These are phyloP conservation scores for Paecilomyces dactylethromorphus DNA, from an alignment of 2,329 filamentous ascomycete species.

Conservation along the genomic window DNA sequence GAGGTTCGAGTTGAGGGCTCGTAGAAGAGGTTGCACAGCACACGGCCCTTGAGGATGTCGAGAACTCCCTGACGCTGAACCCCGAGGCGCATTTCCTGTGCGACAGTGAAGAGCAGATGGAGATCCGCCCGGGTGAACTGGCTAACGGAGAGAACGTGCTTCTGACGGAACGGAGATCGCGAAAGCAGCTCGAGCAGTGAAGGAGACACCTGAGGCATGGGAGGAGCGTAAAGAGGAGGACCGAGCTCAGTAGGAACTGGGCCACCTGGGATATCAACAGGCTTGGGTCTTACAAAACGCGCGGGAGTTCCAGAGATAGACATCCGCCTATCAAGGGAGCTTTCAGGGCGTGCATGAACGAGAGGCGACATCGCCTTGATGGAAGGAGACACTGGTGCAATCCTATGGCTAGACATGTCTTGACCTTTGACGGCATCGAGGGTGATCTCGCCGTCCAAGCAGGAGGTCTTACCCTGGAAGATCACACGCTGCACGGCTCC, in stretches of 20 bases:
- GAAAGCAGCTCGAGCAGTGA: conserved; percentile 66
- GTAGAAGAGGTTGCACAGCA: conserved; percentile 92
- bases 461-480: conserved; percentile 68
- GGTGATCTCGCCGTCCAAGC: conserved; percentile 62
- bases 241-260: conserved; percentile 26
- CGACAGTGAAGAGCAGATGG: conserved; percentile 90
- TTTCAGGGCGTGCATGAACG: conserved; percentile 30
- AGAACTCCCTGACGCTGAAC: conserved; percentile 89
- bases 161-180: conserved; percentile 78
- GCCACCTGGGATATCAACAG: conserved; percentile 14
- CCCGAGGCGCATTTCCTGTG: conserved; percentile 93
- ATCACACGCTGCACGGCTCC: conserved; percentile 68
- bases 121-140: conserved; percentile 84
- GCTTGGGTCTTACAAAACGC: conserved; percentile 23
- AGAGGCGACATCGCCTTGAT: conserved; percentile 45
- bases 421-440: conserved; percentile 55
- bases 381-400: conserved; percentile 48
- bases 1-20: conserved; percentile 96
- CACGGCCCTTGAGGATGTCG: conserved; percentile 74
- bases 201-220: conserved; percentile 48
- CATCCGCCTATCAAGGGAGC: conserved; percentile 28
- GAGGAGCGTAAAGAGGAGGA: conserved; percentile 34
- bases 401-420: conserved; percentile 67
- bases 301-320: conserved; percentile 33
- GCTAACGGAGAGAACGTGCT: conserved; percentile 85